A percentile compares a stretch with the other conserved stretches of the same genome.
Evolutionary conservation across 495 filamentous ascomycete genomes (phyloP).

Genomic region (Penicillium simplicissimum): DNA sequence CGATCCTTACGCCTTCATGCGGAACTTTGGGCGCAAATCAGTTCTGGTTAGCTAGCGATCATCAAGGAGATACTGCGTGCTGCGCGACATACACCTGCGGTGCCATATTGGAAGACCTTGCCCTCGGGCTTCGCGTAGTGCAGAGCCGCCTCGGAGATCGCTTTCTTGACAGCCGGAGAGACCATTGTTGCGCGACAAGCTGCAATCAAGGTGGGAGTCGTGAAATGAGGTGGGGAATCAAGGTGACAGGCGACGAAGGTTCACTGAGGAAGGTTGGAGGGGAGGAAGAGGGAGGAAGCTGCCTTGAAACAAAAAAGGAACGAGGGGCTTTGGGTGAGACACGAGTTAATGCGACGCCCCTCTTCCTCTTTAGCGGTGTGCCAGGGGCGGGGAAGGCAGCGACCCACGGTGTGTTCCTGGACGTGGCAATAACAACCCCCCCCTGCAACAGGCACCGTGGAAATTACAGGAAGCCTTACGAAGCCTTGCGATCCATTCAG

Average conservation of each 20-base stretch:
- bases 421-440: slow-evolving; percentile 20
- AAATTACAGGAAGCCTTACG: slow-evolving; percentile 12
- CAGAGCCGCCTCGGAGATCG: slow-evolving; percentile 45
- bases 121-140: slow-evolving; percentile 66
- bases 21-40: slow-evolving; percentile 54
- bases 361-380: slow-evolving; percentile 34
- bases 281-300: slow-evolving; percentile 12
- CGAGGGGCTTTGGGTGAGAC: slow-evolving; percentile 35
- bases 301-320: slow-evolving; percentile 33
- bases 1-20: slow-evolving; percentile 69
- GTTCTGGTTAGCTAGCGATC: slow-evolving; percentile 23
- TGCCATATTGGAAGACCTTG: slow-evolving; percentile 85
- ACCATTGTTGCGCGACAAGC: slow-evolving; percentile 42
- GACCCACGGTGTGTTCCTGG: background rate
- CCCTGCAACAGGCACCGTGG: slow-evolving; percentile 12
- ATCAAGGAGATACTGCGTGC: slow-evolving; percentile 5
- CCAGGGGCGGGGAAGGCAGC: slow-evolving; percentile 22
- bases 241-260: slow-evolving; percentile 9
- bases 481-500: slow-evolving; percentile 1
- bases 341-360: slow-evolving; percentile 33
- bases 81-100: slow-evolving; percentile 70
- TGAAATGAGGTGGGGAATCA: slow-evolving; percentile 2
- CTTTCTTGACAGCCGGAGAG: slow-evolving; percentile 46
- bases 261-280: background rate
- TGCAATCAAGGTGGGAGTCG: slow-evolving; percentile 15